A percentile compares a stretch with the other conserved stretches of the same genome.
Conservation (phyloP, 352 stramenopile species). For the Globisporangium cederbergense region DNA sequence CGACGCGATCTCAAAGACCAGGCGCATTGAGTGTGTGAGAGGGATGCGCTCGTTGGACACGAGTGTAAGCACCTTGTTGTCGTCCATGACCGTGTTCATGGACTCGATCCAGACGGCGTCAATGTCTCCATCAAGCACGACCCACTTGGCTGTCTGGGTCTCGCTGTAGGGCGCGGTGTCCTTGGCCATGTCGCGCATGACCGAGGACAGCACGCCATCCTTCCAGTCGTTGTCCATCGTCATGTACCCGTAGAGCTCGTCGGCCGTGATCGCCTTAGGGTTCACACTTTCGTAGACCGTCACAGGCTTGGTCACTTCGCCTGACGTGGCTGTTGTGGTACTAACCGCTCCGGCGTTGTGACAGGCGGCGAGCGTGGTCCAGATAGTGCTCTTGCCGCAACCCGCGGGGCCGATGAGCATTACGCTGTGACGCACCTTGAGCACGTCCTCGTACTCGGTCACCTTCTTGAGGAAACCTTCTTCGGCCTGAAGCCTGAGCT, state of each 20-base stretch:
- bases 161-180: constrained; percentile 83
- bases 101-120: constrained; percentile 94
- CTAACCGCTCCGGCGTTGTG: constrained; percentile 32
- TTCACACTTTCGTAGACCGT: constrained; percentile 95
- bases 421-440: constrained; percentile 94
- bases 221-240: constrained; percentile 98
- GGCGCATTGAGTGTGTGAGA: constrained; percentile 93
- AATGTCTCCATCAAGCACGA: constrained; percentile 94
- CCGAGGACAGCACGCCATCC: constrained; percentile 93
- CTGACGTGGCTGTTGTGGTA: constrained; percentile 27
- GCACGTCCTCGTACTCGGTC: constrained; percentile 93
- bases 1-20: constrained; percentile 97
- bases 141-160: constrained; percentile 86
- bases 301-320: constrained; percentile 80
- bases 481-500: constrained; percentile 89
- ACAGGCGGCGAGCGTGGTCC: constrained; percentile 89
- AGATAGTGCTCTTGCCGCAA: constrained; percentile 95
- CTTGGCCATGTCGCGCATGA: constrained; percentile 97
- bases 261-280: constrained; percentile 91
- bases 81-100: constrained; percentile 92
- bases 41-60: constrained; percentile 97
- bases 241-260: constrained; percentile 96
- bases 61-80: constrained; percentile 94
- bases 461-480: constrained; percentile 96
- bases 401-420: constrained; percentile 95